Percentiles rank a stretch among this genome's conserved stretches.
Evolutionary conservation across 2,329 filamentous ascomycete species (phyloP).

Genomic region (Phialophora verrucosa): DNA sequence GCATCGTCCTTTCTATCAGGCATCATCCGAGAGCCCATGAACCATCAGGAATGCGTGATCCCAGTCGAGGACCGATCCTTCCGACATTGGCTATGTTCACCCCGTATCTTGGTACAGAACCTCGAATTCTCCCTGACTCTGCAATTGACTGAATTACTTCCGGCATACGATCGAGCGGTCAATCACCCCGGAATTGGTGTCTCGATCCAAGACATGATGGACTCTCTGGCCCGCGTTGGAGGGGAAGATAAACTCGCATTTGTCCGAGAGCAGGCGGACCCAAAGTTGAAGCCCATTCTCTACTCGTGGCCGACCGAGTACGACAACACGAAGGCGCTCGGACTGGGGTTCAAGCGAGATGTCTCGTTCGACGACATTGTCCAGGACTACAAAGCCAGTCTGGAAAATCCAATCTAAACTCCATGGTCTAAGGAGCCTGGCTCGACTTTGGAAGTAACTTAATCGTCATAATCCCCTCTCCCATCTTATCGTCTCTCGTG

Average conservation of each 20-base stretch:
- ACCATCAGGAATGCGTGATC: constrained; percentile 57
- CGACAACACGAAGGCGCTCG: constrained; percentile 59
- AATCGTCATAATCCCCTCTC: no score
- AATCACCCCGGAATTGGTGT: constrained; percentile 62
- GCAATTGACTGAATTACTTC: constrained; percentile 44
- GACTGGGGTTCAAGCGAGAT: constrained; percentile 54
- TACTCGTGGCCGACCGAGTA: constrained; percentile 66
- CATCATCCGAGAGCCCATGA: constrained; percentile 60
- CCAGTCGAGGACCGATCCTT: constrained; percentile 56
- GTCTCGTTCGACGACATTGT: constrained; percentile 46
- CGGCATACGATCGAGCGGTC: constrained; percentile 57
- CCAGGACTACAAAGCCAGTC: not conserved
- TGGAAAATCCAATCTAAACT: no score
- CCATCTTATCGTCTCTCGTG: no score
- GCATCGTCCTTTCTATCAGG: constrained; percentile 60
- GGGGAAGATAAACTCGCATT: constrained; percentile 62
- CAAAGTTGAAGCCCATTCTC: constrained; percentile 62
- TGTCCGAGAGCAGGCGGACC: constrained; percentile 62
- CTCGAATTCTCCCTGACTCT: constrained; percentile 41
- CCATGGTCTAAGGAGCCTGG: no score
- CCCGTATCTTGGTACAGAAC: constrained; percentile 59
- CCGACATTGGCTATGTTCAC: constrained; percentile 60
- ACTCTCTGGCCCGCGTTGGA: constrained; percentile 60
- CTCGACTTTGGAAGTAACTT: no score
- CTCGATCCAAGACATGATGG: constrained; percentile 61